Conservation (phyloP, 441 rosid species). For the Daphne laureola region DNA sequence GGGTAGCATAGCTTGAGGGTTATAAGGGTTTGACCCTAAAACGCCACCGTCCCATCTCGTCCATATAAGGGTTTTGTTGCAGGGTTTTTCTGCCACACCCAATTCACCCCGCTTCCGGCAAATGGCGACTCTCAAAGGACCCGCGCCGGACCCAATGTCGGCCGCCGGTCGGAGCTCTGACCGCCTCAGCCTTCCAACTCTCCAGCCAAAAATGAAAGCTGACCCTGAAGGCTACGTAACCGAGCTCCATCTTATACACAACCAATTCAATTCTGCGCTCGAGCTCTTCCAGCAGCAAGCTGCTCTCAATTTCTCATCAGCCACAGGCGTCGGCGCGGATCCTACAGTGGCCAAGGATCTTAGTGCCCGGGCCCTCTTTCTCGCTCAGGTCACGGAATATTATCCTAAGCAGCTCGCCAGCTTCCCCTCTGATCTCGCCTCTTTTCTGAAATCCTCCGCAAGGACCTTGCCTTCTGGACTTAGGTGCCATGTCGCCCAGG, state of each 20-base stretch:
- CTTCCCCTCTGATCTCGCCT: constrained; percentile 62
- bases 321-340: constrained; percentile 54
- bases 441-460: constrained; percentile 55
- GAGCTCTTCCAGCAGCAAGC: constrained; percentile 80
- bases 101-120: not conserved
- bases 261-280: constrained; percentile 71
- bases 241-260: constrained; percentile 58
- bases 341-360: constrained; percentile 67
- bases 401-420: constrained; percentile 52
- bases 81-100: not conserved
- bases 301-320: constrained; percentile 60
- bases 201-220: constrained; percentile 76
- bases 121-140: constrained; percentile 23
- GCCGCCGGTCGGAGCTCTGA: constrained; percentile 77
- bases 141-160: constrained; percentile 45
- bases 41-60: not conserved
- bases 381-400: constrained; percentile 75
- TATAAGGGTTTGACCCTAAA: too few species aligned
- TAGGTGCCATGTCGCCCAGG: constrained; percentile 59
- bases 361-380: constrained; percentile 61
- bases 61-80: constrained; percentile 11
- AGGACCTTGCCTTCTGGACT: constrained; percentile 65
- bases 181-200: constrained; percentile 55
- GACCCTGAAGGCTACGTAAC: constrained; percentile 83
- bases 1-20: too few species aligned